A percentile compares a stretch with the other conserved stretches of the same genome.
Conservation (phyloP, 2,329 filamentous ascomycete genomes). For the Cordyceps cateniannulata region DNA sequence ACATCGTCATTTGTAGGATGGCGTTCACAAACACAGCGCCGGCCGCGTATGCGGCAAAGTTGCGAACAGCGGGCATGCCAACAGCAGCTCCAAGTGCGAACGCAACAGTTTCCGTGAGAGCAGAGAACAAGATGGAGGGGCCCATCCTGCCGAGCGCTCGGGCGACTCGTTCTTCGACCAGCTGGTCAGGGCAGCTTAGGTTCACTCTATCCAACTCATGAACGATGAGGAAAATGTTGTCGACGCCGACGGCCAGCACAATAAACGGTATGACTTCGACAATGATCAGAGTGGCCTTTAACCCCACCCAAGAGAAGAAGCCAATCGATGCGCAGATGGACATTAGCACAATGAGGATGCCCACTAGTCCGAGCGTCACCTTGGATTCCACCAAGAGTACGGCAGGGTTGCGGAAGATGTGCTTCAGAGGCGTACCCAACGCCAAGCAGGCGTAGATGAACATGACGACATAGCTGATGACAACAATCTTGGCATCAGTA, state of each 20-base stretch:
- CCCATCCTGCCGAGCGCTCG: constrained; percentile 93
- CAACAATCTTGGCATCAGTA: constrained; percentile 93
- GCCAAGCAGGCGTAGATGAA: constrained; percentile 94
- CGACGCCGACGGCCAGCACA: constrained; percentile 90
- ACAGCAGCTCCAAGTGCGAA: constrained; percentile 91
- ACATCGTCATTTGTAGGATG: constrained; percentile 94
- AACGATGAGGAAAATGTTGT: constrained; percentile 98
- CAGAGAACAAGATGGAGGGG: constrained; percentile 90
- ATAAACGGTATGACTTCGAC: constrained; percentile 98
- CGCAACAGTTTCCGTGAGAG: constrained; percentile 87
- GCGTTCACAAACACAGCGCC: constrained; percentile 97
- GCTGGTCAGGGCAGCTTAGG: constrained; percentile 79
- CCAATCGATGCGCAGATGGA: constrained; percentile 94
- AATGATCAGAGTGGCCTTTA: constrained; percentile 96
- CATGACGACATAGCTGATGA: constrained; percentile 98
- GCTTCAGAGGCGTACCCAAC: constrained; percentile 75
- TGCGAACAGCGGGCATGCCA: constrained; percentile 95
- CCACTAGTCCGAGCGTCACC: constrained; percentile 88
- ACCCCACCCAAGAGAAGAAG: constrained; percentile 81
- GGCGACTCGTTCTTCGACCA: constrained; percentile 78
- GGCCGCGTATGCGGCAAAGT: constrained; percentile 94
- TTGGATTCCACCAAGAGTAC: constrained; percentile 91
- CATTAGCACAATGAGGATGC: constrained; percentile 94
- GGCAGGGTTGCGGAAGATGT: constrained; percentile 74
- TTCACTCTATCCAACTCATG: constrained; percentile 98